A percentile compares a stretch with the other conserved stretches of the same genome.
phyloP scores from a whole-genome alignment of 441 rosid species.

The Corymbia calophylla region DNA sequence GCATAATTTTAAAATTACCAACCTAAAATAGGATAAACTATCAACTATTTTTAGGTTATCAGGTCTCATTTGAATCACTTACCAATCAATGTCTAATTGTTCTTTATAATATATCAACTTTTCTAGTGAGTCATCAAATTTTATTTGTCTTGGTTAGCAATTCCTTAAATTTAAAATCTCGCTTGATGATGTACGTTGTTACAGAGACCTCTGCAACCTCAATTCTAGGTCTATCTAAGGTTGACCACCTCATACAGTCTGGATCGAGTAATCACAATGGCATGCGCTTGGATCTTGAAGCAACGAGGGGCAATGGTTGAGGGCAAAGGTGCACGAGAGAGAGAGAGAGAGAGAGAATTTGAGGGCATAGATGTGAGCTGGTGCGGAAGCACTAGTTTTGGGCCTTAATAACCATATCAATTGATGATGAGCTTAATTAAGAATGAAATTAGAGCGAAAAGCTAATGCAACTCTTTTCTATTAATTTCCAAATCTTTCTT shows the following conservation, averaged over 20 bases:
- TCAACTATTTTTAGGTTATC: neutral
- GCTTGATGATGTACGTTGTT: neutral
- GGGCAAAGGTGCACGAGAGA: neutral
- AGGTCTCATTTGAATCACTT: neutral
- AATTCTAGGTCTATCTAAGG: neutral
- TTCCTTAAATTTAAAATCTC: neutral
- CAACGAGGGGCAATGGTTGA: neutral
- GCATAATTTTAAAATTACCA: neutral
- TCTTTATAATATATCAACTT: neutral
- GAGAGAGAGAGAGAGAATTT: neutral
- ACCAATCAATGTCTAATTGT: neutral
- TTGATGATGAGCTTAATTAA: too few species aligned
- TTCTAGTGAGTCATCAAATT: neutral
- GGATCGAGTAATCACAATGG: neutral
- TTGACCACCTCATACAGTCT: neutral
- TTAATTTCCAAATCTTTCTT: too few species aligned
- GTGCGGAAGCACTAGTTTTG: neutral
- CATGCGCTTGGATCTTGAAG: neutral
- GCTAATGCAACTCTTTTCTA: too few species aligned
- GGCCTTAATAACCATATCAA: too few species aligned
- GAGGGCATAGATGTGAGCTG: neutral
- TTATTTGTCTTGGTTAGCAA: neutral
- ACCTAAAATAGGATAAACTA: neutral
- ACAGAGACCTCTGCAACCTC: neutral
- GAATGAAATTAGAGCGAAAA: too few species aligned